Conservation (phyloP, 768 basidiomycete genomes). For the Termitomyces sp. region DNA sequence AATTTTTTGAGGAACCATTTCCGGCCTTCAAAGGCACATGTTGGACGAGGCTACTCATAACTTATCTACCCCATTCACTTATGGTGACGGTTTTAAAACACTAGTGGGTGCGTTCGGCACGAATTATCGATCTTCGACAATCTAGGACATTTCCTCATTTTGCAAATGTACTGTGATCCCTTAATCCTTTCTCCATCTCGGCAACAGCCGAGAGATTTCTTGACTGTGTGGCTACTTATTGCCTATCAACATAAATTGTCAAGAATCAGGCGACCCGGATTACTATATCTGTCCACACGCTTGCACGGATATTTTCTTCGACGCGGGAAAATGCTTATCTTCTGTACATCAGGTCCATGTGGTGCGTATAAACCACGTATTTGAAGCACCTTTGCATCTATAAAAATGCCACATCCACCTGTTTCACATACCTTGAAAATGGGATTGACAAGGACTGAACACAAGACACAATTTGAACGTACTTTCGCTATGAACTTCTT, state of each 20-base stretch:
- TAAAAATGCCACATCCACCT: not conserved
- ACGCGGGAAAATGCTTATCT: not conserved
- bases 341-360: conserved; percentile 1
- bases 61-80: not conserved
- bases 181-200: too few species aligned
- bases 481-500: conserved; percentile 77
- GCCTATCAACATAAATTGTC: not conserved
- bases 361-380: not conserved
- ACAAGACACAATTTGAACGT: conserved; percentile 58
- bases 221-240: too few species aligned
- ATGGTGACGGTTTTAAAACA: too few species aligned
- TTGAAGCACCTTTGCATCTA: not conserved
- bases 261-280: not conserved
- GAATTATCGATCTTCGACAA: not conserved
- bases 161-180: too few species aligned
- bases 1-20: not conserved
- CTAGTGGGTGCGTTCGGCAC: too few species aligned
- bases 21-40: too few species aligned
- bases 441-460: conserved; percentile 14
- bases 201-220: too few species aligned
- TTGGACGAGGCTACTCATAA: not conserved
- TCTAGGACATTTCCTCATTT: too few species aligned
- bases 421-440: not conserved
- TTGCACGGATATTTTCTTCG: not conserved
- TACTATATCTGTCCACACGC: not conserved